Conservation (phyloP, 78 protist species). For the Dictyostelium purpureum region DNA sequence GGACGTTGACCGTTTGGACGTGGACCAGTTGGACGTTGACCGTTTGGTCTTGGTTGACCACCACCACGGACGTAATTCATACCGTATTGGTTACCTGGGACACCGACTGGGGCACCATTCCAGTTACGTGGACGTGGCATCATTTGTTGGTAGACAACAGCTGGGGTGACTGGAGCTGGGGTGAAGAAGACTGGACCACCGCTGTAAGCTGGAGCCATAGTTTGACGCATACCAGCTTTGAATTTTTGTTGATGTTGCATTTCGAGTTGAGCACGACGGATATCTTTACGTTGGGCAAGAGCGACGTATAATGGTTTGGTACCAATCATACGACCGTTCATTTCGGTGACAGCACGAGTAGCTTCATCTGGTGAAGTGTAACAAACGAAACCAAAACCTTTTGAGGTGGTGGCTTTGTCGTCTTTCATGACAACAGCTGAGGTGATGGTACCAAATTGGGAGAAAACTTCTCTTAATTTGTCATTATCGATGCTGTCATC, state of each 20-base stretch:
- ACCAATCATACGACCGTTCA: slow-evolving; percentile 95
- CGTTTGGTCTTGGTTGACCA: slow-evolving; percentile 19
- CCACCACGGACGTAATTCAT: slow-evolving; percentile 25
- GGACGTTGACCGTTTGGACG: slow-evolving; percentile 45
- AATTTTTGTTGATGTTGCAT: slow-evolving; percentile 84
- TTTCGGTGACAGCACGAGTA: slow-evolving; percentile 94
- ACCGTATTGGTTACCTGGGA: slow-evolving; percentile 49
- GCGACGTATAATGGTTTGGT: slow-evolving; percentile 97
- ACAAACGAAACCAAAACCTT: slow-evolving; percentile 99
- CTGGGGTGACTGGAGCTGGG: slow-evolving; percentile 60
- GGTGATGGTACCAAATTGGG: slow-evolving; percentile 95
- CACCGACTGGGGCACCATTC: slow-evolving; percentile 55
- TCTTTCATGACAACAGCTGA: slow-evolving; percentile 93
- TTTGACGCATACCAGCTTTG: slow-evolving; percentile 14
- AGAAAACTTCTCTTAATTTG: slow-evolving; percentile 87
- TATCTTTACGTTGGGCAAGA: slow-evolving; percentile 94
- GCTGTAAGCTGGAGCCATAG: slow-evolving; percentile 44
- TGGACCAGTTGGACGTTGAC: slow-evolving; percentile 50
- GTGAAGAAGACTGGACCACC: slow-evolving; percentile 56
- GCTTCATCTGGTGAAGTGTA: slow-evolving; percentile 96
- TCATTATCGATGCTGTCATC: slow-evolving; percentile 95
- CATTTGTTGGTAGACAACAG: slow-evolving; percentile 76
- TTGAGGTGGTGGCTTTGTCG: slow-evolving; percentile 75
- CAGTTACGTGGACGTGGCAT: slow-evolving; percentile 74
- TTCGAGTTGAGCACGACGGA: slow-evolving; percentile 90